Conservation (phyloP, 805 yeast genomes). For the Clavispora asparagi region DNA sequence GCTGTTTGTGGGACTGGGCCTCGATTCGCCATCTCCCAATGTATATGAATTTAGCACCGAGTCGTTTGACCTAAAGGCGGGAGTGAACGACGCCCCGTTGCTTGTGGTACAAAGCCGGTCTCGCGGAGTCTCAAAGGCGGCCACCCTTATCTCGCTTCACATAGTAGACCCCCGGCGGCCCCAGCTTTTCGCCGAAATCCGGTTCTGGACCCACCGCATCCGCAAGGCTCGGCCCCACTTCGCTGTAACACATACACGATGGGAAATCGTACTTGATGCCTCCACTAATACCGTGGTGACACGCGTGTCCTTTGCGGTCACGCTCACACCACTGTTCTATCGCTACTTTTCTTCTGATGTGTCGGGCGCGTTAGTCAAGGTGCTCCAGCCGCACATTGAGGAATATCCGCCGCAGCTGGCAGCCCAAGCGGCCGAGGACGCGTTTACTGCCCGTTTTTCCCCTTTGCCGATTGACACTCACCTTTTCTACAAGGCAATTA, state of each 20-base stretch:
- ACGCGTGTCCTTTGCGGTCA: conserved; percentile 5
- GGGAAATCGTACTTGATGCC: conserved; percentile 5
- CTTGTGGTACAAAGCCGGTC: conserved; percentile 4
- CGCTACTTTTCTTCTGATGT: conserved; percentile 16
- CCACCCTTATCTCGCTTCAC: conserved; percentile 10
- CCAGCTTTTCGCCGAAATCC: conserved; percentile 7
- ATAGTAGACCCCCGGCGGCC: conserved; percentile 3
- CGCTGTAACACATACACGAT: conserved; percentile 1
- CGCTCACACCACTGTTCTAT: conserved; percentile 7
- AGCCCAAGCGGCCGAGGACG: background rate
- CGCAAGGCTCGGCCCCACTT: conserved; percentile 12
- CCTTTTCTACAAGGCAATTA: conserved; percentile 46
- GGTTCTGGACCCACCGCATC: conserved; percentile 8
- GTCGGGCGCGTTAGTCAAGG: conserved; percentile 4
- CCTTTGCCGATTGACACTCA: conserved; percentile 25
- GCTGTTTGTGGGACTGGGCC: conserved; percentile 5
- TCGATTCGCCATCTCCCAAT: background rate
- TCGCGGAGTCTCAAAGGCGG: conserved; percentile 5
- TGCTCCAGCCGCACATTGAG: conserved; percentile 1
- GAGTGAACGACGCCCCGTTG: conserved; percentile 5
- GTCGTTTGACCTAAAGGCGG: conserved; percentile 8
- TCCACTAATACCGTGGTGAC: conserved; percentile 2
- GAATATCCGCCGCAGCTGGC: background rate
- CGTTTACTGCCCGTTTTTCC: background rate
- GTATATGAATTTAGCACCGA: conserved; percentile 3